Base-by-base conservation (phyloP, 495 filamentous ascomycete species). In the Penicillium lividum region DNA sequence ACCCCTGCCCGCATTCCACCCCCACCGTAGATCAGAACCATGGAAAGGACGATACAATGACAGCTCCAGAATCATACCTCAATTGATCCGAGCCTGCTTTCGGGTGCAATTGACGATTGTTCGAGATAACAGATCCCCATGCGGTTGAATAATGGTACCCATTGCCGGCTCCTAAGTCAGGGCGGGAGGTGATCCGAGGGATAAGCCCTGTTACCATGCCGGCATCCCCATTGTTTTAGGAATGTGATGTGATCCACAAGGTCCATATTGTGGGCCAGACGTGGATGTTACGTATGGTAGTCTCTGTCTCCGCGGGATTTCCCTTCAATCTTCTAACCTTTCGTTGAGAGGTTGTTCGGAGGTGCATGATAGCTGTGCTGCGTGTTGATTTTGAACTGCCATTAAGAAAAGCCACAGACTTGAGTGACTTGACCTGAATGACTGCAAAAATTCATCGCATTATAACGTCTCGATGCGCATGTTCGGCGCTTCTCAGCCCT, bases 161-260 rank as follows among this genome's bases (percentile, higher is more conserved):
- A 0, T 43, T 42, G 25, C 30, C 36, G 36, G 44, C 51, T 53
- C 27, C 5, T 40, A 36, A 8, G 13, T 6, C 36, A 44, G 51
- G 27, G 38, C 13, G 22, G 9, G 25, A 29, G 46, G 33, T 60
- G 59, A 55, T 45, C 51, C 53, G 53, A 60, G 57, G 55, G 60
- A 56, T 57, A 30, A 47, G 54, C 58, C 59, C 55, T 68, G 66
- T 68, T 66, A 68, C 63, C 66, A 68, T 68, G 55, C 66, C 66
- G 63, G 58, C 53, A 59, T 53, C 59, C 51, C 59, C 59, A 27
- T 53, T 45, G 45, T 45, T 45, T 30, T 43, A 59, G 66, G 66
- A 68, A 68, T 68, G 66, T 61, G 56, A 36, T 51, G n/a, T 13
- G 42, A 61, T 63, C 57, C 62, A 62, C 57, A 48, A 47, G 45